These are phyloP conservation scores for Xylaria sp. DNA, from an alignment of 2,329 filamentous ascomycete species.

Conservation along the genomic window DNA sequence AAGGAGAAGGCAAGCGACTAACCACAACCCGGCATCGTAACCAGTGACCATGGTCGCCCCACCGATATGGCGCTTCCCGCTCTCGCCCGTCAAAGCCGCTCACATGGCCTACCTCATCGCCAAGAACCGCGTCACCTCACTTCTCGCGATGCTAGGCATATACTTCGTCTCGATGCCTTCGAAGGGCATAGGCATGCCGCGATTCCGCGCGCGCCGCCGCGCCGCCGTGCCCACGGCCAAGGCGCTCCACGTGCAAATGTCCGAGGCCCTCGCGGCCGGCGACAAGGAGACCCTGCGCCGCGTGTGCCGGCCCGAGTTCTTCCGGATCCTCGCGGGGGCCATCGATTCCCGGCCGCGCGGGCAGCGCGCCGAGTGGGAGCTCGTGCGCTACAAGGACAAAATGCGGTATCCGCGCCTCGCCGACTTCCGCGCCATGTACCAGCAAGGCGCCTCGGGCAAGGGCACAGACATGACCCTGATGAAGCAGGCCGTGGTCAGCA, in stretches of 20 bases:
- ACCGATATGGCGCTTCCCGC: conserved; percentile 39
- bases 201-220: conserved; percentile 50
- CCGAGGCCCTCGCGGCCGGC: conserved; percentile 64
- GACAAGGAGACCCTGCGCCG: conserved; percentile 56
- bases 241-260: conserved; percentile 65
- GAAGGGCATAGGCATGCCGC: conserved; percentile 46
- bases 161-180: conserved; percentile 54
- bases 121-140: conserved; percentile 45
- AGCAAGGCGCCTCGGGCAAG: conserved; percentile 47
- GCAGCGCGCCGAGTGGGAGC: conserved; percentile 58
- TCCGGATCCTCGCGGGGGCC: conserved; percentile 55
- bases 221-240: conserved; percentile 59
- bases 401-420: conserved; percentile 56
- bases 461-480: conserved; percentile 45
- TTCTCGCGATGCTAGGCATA: conserved; percentile 45
- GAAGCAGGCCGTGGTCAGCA: conserved; percentile 66
- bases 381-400: conserved; percentile 55
- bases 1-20: not conserved
- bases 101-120: conserved; percentile 35
- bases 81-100: conserved; percentile 31
- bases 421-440: conserved; percentile 58
- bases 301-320: conserved; percentile 61
- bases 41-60: conserved; percentile 39
- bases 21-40: not conserved
- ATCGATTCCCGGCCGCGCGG: conserved; percentile 57